These are phyloP conservation scores for Pleurotus platypus DNA, from an alignment of 768 basidiomycete species.

Conservation along the genomic window DNA sequence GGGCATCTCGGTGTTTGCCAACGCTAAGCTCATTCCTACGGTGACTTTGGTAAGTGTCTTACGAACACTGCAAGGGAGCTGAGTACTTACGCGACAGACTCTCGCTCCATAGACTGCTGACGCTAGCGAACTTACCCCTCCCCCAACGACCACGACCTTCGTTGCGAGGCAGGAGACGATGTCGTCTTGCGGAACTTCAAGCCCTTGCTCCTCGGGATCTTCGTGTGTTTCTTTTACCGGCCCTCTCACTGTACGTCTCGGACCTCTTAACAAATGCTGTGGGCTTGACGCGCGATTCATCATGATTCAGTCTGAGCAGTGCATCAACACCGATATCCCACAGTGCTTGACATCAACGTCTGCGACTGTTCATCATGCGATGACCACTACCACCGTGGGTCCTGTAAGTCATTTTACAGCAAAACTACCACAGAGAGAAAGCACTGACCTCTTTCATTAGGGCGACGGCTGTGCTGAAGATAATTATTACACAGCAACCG, in stretches of 20 bases:
- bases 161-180: too few relatives aligned
- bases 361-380: background rate
- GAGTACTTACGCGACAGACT: too few relatives aligned
- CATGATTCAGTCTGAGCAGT: background rate
- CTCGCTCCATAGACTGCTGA: too few relatives aligned
- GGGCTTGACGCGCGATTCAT: background rate
- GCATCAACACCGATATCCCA: background rate
- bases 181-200: conserved; percentile 1
- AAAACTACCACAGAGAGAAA: background rate
- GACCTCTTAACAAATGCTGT: background rate
- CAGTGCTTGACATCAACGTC: background rate
- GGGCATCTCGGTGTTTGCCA: too few relatives aligned
- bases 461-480: background rate
- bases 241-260: background rate
- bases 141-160: too few relatives aligned
- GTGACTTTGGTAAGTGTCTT: too few relatives aligned
- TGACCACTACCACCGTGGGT: background rate
- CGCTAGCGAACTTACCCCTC: too few relatives aligned
- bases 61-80: too few relatives aligned
- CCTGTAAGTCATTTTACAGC: background rate
- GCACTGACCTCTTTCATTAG: background rate
- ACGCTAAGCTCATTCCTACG: too few relatives aligned
- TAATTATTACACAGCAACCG: background rate
- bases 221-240: conserved; percentile 1
- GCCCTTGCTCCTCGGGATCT: conserved; percentile 1